Evolutionary conservation across 768 basidiomycete species (phyloP).

Genomic region (Collybia mongolica): DNA sequence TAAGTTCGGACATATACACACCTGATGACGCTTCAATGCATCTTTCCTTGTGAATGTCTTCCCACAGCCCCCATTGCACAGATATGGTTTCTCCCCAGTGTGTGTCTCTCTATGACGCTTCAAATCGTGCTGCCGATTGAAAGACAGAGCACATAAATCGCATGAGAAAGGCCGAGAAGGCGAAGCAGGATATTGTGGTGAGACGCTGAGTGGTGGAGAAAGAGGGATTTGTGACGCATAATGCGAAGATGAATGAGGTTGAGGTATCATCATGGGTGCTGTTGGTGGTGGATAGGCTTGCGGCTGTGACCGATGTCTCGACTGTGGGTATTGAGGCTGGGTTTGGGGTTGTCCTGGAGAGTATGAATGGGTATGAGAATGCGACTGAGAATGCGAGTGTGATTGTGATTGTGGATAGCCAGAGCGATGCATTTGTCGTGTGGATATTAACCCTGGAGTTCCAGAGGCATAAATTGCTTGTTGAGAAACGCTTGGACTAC

Average conservation of each 20-base stretch:
- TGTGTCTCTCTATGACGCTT: conserved; percentile 85
- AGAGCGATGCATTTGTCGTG: conserved; percentile 29
- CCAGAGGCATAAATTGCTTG: conserved; percentile 16
- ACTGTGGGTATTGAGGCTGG: conserved; percentile 25
- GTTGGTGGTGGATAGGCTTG: conserved; percentile 25
- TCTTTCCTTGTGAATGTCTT: conserved; percentile 89
- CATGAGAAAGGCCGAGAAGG: conserved; percentile 64
- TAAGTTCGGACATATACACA: conserved; percentile 15
- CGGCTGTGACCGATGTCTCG: conserved; percentile 43
- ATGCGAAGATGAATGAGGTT: conserved; percentile 14
- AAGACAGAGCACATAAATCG: conserved; percentile 75
- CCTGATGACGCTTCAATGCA: conserved; percentile 85
- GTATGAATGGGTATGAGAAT: conserved; percentile 34
- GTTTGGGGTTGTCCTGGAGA: conserved; percentile 23
- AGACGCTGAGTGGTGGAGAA: conserved; percentile 31
- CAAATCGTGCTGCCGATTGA: conserved; percentile 84
- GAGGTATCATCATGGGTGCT: conserved; percentile 11
- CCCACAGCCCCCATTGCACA: conserved; percentile 81
- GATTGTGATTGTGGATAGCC: conserved; percentile 30
- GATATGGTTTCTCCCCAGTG: conserved; percentile 81
- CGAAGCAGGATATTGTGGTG: conserved; percentile 56
- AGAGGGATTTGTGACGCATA: conserved; percentile 15
- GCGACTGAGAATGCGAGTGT: conserved; percentile 36
- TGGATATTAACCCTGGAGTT: conserved; percentile 22
- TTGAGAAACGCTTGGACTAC: conserved; percentile 4